Evolutionary conservation across 345 rosid genomes (phyloP).

Genomic region (Eucalyptus sp.): DNA sequence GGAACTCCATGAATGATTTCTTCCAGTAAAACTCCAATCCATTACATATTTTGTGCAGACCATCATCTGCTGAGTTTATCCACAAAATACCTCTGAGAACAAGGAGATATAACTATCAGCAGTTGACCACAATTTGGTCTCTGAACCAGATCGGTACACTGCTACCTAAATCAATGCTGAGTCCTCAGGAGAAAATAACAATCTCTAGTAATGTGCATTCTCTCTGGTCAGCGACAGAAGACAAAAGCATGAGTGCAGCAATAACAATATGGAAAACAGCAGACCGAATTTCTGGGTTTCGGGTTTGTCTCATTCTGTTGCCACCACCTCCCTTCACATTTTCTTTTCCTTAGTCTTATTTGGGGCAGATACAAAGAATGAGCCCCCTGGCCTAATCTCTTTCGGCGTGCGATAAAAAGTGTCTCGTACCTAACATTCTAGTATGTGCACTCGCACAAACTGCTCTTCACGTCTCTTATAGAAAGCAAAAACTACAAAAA

Average conservation of each 20-base stretch:
- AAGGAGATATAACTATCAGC: not conserved
- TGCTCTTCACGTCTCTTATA: not conserved
- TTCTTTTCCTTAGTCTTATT: not conserved
- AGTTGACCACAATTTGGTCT: not conserved
- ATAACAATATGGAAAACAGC: not conserved
- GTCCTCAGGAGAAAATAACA: not conserved
- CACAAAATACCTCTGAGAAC: not conserved
- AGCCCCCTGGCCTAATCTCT: not conserved
- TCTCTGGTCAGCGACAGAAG: not conserved
- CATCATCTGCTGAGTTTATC: not conserved
- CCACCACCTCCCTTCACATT: not conserved
- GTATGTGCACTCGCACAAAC: not conserved
- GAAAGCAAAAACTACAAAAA: not conserved
- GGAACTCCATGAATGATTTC: not conserved
- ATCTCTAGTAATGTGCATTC: not conserved
- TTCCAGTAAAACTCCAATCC: not conserved
- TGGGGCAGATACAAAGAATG: not conserved
- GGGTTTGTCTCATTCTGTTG: not conserved
- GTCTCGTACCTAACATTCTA: not conserved
- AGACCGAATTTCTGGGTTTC: not conserved
- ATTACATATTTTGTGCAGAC: not conserved
- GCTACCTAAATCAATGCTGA: not conserved
- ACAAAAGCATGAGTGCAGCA: not conserved
- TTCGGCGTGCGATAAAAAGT: not conserved
- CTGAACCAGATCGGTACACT: fast-evolving